These are phyloP conservation scores for Paramecium octaurelia DNA, from an alignment of 73 alveolate species.

Conservation along the genomic window DNA sequence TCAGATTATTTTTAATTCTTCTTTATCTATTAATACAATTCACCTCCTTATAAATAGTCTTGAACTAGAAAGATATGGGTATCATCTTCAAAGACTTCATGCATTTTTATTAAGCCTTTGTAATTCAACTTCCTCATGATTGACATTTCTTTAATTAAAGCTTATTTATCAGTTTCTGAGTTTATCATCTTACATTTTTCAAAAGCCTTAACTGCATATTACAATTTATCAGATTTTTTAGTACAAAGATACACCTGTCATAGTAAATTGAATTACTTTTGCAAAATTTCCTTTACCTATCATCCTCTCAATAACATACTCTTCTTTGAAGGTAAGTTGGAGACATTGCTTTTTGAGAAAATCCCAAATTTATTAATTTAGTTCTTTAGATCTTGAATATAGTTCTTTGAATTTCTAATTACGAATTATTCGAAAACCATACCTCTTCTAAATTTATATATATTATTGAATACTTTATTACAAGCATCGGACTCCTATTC, in stretches of 20 bases:
- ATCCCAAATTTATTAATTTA: neutral
- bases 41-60: conserved; percentile 70
- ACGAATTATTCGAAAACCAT: neutral
- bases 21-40: conserved; percentile 57
- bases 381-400: neutral
- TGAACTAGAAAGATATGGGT: conserved; percentile 58
- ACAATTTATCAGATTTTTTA: neutral
- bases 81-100: conserved; percentile 68
- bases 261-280: neutral
- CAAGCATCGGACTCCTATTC: neutral
- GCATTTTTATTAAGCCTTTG: conserved; percentile 37
- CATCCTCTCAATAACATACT: neutral
- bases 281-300: conserved; percentile 40
- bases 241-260: conserved; percentile 42
- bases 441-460: neutral
- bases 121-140: conserved; percentile 36
- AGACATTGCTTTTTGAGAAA: neutral
- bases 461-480: neutral
- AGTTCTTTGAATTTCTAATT: neutral
- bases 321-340: neutral
- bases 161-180: neutral
- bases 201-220: conserved; percentile 53
- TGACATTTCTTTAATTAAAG: conserved; percentile 47
- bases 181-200: conserved; percentile 2
- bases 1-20: conserved; percentile 57